Conservation (phyloP, 352 stramenopile species). For the Peronospora belbahrii region DNA sequence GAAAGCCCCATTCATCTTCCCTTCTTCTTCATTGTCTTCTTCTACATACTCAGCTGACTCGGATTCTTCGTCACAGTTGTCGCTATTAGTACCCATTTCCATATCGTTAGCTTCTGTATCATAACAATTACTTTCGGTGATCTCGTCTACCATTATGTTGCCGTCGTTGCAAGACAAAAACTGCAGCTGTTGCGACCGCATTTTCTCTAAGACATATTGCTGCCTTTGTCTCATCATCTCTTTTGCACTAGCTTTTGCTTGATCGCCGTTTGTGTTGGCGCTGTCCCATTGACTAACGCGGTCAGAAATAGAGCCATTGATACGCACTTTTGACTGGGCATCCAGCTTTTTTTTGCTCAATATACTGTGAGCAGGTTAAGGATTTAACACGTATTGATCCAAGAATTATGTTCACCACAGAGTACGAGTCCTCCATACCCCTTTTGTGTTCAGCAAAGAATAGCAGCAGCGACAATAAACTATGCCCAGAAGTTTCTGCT, state of each 20-base stretch:
- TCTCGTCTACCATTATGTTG: slow-evolving; percentile 14
- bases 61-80: slow-evolving; percentile 23
- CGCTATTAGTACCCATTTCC: slow-evolving; percentile 9
- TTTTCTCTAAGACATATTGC: slow-evolving; percentile 60
- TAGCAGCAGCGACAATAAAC: slow-evolving; percentile 25
- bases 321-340: neutral
- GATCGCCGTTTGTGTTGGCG: slow-evolving; percentile 1
- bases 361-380: slow-evolving; percentile 11
- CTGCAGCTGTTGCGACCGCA: slow-evolving; percentile 66
- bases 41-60: slow-evolving; percentile 35
- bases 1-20: slow-evolving; percentile 74
- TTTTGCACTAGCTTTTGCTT: slow-evolving; percentile 32
- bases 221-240: slow-evolving; percentile 57
- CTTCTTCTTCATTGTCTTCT: slow-evolving; percentile 55
- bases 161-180: slow-evolving; percentile 47
- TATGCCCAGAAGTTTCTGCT: neutral
- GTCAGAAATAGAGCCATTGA: neutral
- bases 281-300: slow-evolving; percentile 1
- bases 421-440: slow-evolving; percentile 20
- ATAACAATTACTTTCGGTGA: slow-evolving; percentile 2
- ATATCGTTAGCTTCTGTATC: slow-evolving; percentile 2
- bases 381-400: slow-evolving; percentile 22
- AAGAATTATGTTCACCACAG: slow-evolving; percentile 23
- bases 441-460: slow-evolving; percentile 13
- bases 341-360: slow-evolving; percentile 14